A percentile compares a stretch with the other conserved stretches of the same genome.
Conservation (phyloP, 805 yeast species). For the Geotrichum ghanense region DNA sequence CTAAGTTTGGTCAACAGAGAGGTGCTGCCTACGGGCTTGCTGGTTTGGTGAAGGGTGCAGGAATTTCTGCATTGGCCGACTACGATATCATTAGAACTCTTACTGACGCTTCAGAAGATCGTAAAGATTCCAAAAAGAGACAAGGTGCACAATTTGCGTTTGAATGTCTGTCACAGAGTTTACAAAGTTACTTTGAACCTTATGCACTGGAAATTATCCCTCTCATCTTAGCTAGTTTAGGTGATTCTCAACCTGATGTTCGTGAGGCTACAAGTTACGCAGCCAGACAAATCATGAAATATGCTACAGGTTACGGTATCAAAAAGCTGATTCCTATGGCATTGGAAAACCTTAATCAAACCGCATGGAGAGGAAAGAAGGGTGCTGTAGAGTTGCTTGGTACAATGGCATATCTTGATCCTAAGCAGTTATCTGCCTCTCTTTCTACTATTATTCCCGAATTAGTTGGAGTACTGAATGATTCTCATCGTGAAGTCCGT, state of each 20-base stretch:
- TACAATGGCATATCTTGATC: constrained; percentile 95
- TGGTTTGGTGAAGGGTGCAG: constrained; percentile 85
- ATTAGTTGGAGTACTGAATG: constrained; percentile 88
- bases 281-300: constrained; percentile 77
- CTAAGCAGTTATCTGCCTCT: constrained; percentile 83
- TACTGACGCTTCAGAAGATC: constrained; percentile 79
- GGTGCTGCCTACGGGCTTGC: constrained; percentile 97
- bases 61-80: constrained; percentile 64
- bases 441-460: constrained; percentile 89
- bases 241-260: constrained; percentile 77
- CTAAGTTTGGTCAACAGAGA: constrained; percentile 43
- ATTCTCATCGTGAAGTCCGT: constrained; percentile 93
- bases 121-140: constrained; percentile 57
- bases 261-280: constrained; percentile 84
- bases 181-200: constrained; percentile 82
- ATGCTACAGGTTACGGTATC: constrained; percentile 87
- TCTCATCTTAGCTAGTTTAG: constrained; percentile 63
- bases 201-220: constrained; percentile 86
- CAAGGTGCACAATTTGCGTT: constrained; percentile 84
- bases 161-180: constrained; percentile 67
- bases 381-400: constrained; percentile 95
- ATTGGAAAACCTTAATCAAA: constrained; percentile 70
- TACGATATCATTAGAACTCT: constrained; percentile 67
- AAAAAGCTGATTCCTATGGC: constrained; percentile 87
- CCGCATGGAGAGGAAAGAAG: constrained; percentile 92